Percentiles rank a stretch among this genome's conserved stretches.
These are phyloP conservation scores for Fistulinella prunicolor DNA, from an alignment of 768 basidiomycete species.

Conservation along the genomic window DNA sequence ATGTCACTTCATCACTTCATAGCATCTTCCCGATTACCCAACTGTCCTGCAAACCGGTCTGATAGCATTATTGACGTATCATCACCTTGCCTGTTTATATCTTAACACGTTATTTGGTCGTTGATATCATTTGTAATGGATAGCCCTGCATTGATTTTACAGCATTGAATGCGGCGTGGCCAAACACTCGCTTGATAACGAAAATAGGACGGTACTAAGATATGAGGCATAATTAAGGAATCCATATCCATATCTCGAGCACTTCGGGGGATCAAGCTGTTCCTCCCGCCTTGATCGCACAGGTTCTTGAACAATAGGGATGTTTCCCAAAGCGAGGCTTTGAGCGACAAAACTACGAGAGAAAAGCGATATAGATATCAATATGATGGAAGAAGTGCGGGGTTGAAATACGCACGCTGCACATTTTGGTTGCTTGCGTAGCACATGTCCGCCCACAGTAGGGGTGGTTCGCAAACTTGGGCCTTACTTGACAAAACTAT, in stretches of 20 bases:
- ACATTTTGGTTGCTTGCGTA: constrained; percentile 37
- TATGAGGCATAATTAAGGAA: constrained; percentile 22
- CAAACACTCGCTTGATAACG: neutral
- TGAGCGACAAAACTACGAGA: constrained; percentile 25
- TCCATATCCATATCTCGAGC: neutral
- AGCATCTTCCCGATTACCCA: neutral
- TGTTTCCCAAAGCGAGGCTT: constrained; percentile 34
- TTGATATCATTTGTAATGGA: neutral
- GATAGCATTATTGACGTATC: no score
- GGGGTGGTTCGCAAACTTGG: constrained; percentile 56
- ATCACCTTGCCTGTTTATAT: no score
- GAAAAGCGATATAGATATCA: constrained; percentile 11
- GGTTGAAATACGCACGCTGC: constrained; percentile 20
- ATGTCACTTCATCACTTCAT: neutral
- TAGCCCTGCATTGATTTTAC: neutral
- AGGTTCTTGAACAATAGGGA: constrained; percentile 33
- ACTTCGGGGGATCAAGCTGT: constrained; percentile 6
- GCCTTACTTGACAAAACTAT: constrained; percentile 55
- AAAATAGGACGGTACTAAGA: constrained; percentile 14
- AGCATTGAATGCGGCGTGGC: neutral
- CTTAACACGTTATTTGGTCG: neutral
- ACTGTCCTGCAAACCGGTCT: no score
- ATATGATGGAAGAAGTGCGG: neutral
- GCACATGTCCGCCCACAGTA: constrained; percentile 69
- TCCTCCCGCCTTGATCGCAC: constrained; percentile 25